These are phyloP conservation scores for Coniochaeta hoffmannii DNA, from an alignment of 2,329 filamentous ascomycete species.

Conservation along the genomic window DNA sequence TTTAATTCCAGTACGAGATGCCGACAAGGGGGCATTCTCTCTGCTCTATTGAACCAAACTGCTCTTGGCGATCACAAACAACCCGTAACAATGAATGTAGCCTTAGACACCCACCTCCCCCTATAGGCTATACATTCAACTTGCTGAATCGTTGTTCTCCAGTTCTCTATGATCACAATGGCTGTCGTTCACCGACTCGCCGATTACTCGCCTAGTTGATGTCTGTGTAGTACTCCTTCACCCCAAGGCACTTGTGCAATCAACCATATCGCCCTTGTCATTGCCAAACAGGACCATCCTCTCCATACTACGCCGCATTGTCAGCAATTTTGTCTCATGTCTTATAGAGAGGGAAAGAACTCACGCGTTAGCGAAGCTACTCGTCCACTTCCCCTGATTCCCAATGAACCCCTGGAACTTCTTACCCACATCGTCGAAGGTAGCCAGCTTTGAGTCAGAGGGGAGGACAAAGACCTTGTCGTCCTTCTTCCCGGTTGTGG, in stretches of 20 bases:
- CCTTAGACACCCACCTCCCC: too few relatives aligned
- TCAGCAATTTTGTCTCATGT: background rate
- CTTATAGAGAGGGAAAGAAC: background rate
- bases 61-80: too few relatives aligned
- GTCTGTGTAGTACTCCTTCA: too few relatives aligned
- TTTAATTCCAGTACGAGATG: too few relatives aligned
- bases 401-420: background rate
- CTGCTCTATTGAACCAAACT: too few relatives aligned
- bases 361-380: background rate
- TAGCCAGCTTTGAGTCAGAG: background rate
- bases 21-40: too few relatives aligned
- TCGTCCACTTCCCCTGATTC: background rate
- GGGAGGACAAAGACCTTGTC: background rate
- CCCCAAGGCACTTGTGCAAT: background rate
- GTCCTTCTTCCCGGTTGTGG: background rate
- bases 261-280: background rate
- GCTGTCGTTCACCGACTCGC: too few relatives aligned
- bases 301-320: background rate
- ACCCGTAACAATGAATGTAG: too few relatives aligned
- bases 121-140: too few relatives aligned
- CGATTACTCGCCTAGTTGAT: too few relatives aligned
- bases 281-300: conserved; percentile 3
- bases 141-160: too few relatives aligned
- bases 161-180: too few relatives aligned
- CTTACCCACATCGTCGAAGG: background rate